A percentile compares a stretch with the other conserved stretches of the same genome.
Conservation (phyloP, 1,139 yeast species). For the Debaryomyces robertsiae region DNA sequence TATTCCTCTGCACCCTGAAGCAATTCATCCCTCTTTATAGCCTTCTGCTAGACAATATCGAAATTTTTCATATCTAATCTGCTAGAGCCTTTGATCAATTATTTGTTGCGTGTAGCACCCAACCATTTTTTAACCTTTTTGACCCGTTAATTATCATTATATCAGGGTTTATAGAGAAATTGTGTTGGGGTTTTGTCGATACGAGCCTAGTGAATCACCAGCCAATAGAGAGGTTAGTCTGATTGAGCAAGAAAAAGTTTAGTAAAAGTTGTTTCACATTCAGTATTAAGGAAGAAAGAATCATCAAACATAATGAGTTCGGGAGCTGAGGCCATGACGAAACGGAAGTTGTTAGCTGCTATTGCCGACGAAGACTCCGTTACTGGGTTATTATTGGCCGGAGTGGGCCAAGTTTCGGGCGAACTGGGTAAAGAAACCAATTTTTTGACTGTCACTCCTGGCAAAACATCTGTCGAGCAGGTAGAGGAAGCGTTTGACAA, state of each 20-base stretch:
- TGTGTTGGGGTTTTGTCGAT: too few species aligned
- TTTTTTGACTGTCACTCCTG: slow-evolving; percentile 76
- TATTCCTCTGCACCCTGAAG: neutral
- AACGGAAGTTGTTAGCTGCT: slow-evolving; percentile 82
- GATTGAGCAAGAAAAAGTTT: neutral
- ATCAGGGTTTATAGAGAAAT: too few species aligned
- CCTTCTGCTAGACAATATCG: neutral
- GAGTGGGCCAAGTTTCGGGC: slow-evolving; percentile 83
- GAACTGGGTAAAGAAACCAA: slow-evolving; percentile 73
- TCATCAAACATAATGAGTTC: slow-evolving; percentile 24
- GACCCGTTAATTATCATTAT: slow-evolving; percentile 1
- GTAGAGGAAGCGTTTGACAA: slow-evolving; percentile 74
- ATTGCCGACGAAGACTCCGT: slow-evolving; percentile 98
- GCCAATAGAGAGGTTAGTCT: neutral
- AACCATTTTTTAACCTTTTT: neutral
- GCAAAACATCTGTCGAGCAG: slow-evolving; percentile 75
- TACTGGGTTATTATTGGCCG: slow-evolving; percentile 94
- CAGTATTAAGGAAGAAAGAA: neutral
- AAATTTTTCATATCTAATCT: slow-evolving; percentile 9
- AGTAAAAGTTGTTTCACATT: neutral
- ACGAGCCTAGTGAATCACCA: neutral
- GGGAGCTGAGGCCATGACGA: slow-evolving; percentile 48
- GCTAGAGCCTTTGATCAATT: slow-evolving; percentile 1
- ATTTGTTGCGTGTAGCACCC: slow-evolving; percentile 5
- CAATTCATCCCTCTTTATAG: neutral